Evolutionary conservation across 164 flowering plant species (phyloP), one percentile per base, ranked within the genome.

Genomic region (Amborella trichopoda): DNA sequence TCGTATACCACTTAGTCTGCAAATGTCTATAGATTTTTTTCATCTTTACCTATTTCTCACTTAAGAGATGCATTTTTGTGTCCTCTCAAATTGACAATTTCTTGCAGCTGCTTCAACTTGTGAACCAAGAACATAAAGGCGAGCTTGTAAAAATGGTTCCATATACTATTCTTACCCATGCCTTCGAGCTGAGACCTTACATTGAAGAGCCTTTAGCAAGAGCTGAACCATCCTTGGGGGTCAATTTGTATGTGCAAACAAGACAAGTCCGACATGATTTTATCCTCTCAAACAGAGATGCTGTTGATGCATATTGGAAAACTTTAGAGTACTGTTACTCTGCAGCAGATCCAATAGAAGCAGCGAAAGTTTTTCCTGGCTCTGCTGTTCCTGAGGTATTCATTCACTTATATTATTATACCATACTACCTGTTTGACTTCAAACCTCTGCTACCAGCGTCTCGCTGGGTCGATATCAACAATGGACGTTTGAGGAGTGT

Each of bases 151-250:
- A 48, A 8, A 56, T 50, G 37, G 49, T 28, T 21, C 61, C 58
- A 4, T 69, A 59, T 62, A 60, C 94, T 23, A 59, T 55, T 40
- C 72, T 75, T 59, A 61, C 63, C 38, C 63, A 84, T 71, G 83
- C 95, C 18, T 26, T 91, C 73, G 99, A 87, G 70, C 81, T 87
- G 50, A 84, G 72, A 62, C 99, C 99, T 25, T 88, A 91, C 58
- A 72, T 91, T 43, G 96, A 88, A 60, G 99, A 91, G 60, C 99
- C 99, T 34, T 44, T 62, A 13, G 67, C 71, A 21, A 53, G 68
- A 28, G 53, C 59, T 19, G 44, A 56, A 30, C 54, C 72, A 33
- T 55, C 78, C 55, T 50, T 58, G 17, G 57, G 58, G 53, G 44
- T 45, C 46, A 27, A 52, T 50, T 69, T 67, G 44, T 55, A 56